Evolutionary conservation across 2,329 filamentous ascomycete species (phyloP).

Genomic region (Fusarium sp.): DNA sequence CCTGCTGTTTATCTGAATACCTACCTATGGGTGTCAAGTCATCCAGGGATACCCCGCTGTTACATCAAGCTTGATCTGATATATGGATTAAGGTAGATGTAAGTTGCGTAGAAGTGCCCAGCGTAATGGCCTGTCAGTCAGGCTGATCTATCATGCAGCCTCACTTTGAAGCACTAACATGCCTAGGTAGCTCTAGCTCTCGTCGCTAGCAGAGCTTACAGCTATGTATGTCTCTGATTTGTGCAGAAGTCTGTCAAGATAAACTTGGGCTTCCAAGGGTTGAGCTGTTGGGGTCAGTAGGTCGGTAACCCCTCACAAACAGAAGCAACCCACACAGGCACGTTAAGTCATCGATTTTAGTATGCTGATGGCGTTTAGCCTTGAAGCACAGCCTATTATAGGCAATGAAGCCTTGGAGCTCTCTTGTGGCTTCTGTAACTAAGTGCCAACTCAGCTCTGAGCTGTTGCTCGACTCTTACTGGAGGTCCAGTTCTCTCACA

Average conservation of each 20-base stretch:
- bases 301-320: neutral
- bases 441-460: constrained; percentile 7
- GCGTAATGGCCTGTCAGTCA: neutral
- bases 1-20: neutral
- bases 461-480: constrained; percentile 4
- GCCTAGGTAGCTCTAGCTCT: neutral
- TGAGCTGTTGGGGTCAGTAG: neutral
- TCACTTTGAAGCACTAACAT: neutral
- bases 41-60: constrained; percentile 12
- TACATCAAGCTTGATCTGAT: neutral
- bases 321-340: neutral
- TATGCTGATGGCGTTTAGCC: constrained; percentile 7
- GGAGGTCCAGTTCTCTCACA: neutral
- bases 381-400: neutral
- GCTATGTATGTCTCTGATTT: neutral
- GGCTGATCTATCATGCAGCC: neutral
- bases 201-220: neutral
- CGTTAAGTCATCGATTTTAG: constrained; percentile 25
- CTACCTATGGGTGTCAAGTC: neutral
- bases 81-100: neutral
- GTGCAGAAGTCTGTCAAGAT: neutral
- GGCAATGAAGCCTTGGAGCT: constrained; percentile 1
- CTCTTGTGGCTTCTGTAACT: constrained; percentile 3
- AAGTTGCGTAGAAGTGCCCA: neutral
- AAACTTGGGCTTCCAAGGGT: neutral